Base-by-base conservation (phyloP, 345 rosid species). In the Punica granatum region DNA sequence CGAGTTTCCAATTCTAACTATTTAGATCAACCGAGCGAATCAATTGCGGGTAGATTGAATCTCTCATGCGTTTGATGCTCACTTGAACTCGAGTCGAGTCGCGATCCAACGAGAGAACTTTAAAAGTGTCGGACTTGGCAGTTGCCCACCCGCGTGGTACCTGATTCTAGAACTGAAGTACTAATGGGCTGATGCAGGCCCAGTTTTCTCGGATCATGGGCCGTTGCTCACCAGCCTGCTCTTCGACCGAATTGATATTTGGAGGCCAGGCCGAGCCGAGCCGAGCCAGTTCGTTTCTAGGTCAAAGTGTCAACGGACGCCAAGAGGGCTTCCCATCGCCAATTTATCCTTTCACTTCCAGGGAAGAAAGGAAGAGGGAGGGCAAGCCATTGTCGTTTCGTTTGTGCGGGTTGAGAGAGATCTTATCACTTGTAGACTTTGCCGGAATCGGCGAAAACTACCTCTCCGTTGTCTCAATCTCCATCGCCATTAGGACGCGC, bases 341-440 rank as follows among this genome's bases (percentile, higher is more conserved):
- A 23, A n/a, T n/a, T n/a, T n/a, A n/a, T n/a, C n/a, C 63, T 64
- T 69, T 69, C 63, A 70, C 77, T 64, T 74, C 76, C 80, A 74
- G 64, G 58, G 9, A 62, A 11, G 49, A 49, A 33, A 66, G 58
- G 31, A 36, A 65, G 36, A n/a, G 1, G 19, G 16, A 26, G 13
- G 34, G n/a, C n/a, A n/a, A 11, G 69, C 69, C 69, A 51, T 66
- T 34, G 60, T 66, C 69, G 4, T 37, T 37, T n/a, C n/a, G 31
- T 62, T 48, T 39, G 34, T 32, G 31, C 68, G 19, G 59, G 19
- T 33, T 33, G 37, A 25, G 60, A 8, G 42, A 3, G 33, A 56
- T 26, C 61, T 56, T 30, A 56, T 56, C 61, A 30, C 61, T 56
- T 26, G 61, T 33, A 30, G 61, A 26, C 33, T 56, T 28, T 12